Percentiles rank a stretch among this genome's conserved stretches.
Evolutionary conservation across 345 rosid species (phyloP).

Genomic region (Cochlearia excelsa): DNA sequence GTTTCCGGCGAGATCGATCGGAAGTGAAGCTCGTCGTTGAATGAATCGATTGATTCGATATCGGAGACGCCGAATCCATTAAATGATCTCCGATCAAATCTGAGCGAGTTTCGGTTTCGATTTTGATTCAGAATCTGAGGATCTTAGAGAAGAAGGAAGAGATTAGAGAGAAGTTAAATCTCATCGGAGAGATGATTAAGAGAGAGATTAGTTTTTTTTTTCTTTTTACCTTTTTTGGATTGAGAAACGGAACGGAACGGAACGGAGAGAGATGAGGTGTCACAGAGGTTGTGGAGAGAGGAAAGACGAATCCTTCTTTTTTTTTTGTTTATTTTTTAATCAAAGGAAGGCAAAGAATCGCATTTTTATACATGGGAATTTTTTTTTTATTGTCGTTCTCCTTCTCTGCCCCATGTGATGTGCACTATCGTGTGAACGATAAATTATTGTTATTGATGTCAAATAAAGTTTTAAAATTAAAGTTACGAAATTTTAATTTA

Average conservation of each 20-base stretch:
- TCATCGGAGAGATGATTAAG: conserved; percentile 9
- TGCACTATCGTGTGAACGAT: too few species aligned
- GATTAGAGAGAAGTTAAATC: conserved; percentile 4
- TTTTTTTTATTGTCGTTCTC: too few species aligned
- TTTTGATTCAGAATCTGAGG: not conserved
- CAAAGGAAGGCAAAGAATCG: conserved; percentile 30
- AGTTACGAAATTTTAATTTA: too few species aligned
- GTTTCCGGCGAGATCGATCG: conserved; percentile 56
- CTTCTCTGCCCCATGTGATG: too few species aligned
- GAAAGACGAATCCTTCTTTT: conserved; percentile 4
- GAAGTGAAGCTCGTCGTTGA: conserved; percentile 31
- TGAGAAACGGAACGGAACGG: conserved; percentile 38
- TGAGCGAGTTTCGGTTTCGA: not conserved
- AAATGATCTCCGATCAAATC: conserved; percentile 1
- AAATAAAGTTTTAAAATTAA: too few species aligned
- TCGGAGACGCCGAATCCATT: conserved; percentile 30
- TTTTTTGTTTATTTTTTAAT: not conserved
- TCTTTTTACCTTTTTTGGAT: conserved; percentile 6
- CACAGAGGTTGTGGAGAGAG: conserved; percentile 27
- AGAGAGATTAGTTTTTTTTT: not conserved
- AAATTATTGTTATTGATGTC: too few species aligned
- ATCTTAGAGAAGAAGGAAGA: conserved; percentile 6
- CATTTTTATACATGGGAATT: conserved; percentile 26
- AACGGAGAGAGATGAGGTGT: conserved; percentile 39
- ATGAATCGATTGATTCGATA: conserved; percentile 38